A percentile compares a stretch with the other conserved stretches of the same genome.
These are phyloP conservation scores for Aquilaria malaccensis DNA, from an alignment of 345 rosid genomes.

Conservation along the genomic window DNA sequence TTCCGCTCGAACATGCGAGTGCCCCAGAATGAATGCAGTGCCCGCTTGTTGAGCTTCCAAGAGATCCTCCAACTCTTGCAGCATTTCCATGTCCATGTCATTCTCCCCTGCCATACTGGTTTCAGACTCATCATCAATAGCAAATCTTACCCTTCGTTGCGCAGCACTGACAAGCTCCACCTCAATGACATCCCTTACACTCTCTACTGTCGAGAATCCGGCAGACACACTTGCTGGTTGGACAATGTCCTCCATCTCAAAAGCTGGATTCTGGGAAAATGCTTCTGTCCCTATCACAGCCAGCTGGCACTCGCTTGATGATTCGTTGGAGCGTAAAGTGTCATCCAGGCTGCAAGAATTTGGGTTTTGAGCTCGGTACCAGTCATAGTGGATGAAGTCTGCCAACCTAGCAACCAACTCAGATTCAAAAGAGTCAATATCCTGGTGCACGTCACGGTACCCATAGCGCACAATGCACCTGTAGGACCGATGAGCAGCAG, in stretches of 20 bases:
- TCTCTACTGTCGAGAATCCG: constrained; percentile 61
- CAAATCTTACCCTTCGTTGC: constrained; percentile 65
- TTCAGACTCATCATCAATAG: constrained; percentile 40
- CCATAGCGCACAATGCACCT: constrained; percentile 91
- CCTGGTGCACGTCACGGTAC: constrained; percentile 95
- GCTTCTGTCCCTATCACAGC: constrained; percentile 71
- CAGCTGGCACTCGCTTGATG: constrained; percentile 54
- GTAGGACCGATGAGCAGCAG: constrained; percentile 73
- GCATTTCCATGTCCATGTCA: constrained; percentile 30
- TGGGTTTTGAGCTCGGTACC: constrained; percentile 35
- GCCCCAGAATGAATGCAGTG: constrained; percentile 86
- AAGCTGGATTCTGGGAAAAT: constrained; percentile 32
- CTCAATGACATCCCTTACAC: constrained; percentile 60
- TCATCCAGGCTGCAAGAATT: constrained; percentile 21
- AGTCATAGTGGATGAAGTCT: constrained; percentile 70
- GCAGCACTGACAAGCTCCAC: constrained; percentile 35
- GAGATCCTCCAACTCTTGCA: constrained; percentile 67
- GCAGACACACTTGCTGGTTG: constrained; percentile 66
- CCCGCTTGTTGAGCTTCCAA: constrained; percentile 72
- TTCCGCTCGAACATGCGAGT: constrained; percentile 87
- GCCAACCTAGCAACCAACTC: constrained; percentile 63
- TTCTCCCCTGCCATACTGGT: constrained; percentile 12
- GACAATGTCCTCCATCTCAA: constrained; percentile 51
- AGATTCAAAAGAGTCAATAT: constrained; percentile 76
- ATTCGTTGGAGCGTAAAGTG: constrained; percentile 37